Evolutionary conservation across 2,329 filamentous ascomycete genomes (phyloP), one percentile per base, ranked within the genome.

Genomic region (Fusarium cyanostomum): DNA sequence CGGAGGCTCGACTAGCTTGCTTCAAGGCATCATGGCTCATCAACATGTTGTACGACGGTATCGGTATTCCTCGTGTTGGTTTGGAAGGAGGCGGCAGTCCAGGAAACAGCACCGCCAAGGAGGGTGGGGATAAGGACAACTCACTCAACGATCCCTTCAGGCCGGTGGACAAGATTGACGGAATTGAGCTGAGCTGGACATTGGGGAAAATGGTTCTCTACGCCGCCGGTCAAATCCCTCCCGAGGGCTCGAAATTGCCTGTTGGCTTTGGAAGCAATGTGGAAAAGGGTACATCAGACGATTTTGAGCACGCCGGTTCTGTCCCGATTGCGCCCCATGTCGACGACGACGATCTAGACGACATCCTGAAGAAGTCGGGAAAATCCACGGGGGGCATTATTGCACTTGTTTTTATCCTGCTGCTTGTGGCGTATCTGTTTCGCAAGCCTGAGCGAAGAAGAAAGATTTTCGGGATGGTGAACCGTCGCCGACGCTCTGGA

Each of bases 1-100:
- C 90, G 69, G 91, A 89, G 45, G 94, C 94, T 6, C 86, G 90
- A 64, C 89, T 96, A 72, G 91, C 96, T 2, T 99, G 95, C 75
- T 99, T 99, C 83, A 99, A 99, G 76, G 94, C 95, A 0, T 95
- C 92, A 6, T 99, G 96, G 95, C 82, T 99, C 39, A 97, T 99
- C 73, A 99, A 96, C 70, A 89, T 99, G 72, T 83, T 99, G 5
- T 94, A 99, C 71, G 92, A 97, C 62, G 95, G 95, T 2, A 97
- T 99, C 65, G 96, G 95, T 1, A 88, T 99, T 48, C 96, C 96
- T 6, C 86, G 94, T 46, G 82, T 95, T 7, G 92, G 92, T 1
- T 78, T 97, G 12, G 94, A 97, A 68, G 80, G 86, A 16, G 81
- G 83, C 0, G 80, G 6, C 21, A 21, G 21, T 21, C 21, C 82